phyloP scores from a whole-genome alignment of 352 stramenopile species.

The Pythium utonaiense region DNA sequence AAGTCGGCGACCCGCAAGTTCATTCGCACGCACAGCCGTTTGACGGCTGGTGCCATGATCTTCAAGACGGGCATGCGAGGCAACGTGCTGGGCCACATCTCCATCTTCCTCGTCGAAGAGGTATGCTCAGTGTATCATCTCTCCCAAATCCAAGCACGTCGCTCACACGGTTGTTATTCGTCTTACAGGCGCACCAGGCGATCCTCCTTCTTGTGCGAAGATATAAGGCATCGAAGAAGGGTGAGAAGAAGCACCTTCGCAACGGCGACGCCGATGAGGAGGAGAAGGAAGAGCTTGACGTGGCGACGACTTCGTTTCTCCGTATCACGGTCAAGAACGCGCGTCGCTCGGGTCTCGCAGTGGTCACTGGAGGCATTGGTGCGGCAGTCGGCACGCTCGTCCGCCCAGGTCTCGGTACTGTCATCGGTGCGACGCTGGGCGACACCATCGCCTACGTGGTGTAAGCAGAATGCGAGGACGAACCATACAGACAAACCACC shows the following conservation, averaged over 20 bases:
- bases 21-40: slow-evolving; percentile 50
- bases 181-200: slow-evolving; percentile 55
- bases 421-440: slow-evolving; percentile 72
- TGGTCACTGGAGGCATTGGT: slow-evolving; percentile 67
- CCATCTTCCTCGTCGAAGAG: slow-evolving; percentile 85
- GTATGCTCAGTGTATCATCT: too few relatives aligned
- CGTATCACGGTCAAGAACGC: slow-evolving; percentile 55
- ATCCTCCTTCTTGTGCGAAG: slow-evolving; percentile 68
- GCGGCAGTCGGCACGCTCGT: slow-evolving; percentile 69
- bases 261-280: slow-evolving; percentile 23
- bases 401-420: slow-evolving; percentile 68
- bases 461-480: slow-evolving; percentile 20
- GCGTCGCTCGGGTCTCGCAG: slow-evolving; percentile 51
- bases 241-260: slow-evolving; percentile 19
- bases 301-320: slow-evolving; percentile 30
- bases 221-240: slow-evolving; percentile 33
- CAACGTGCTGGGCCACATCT: slow-evolving; percentile 67
- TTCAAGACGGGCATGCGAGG: slow-evolving; percentile 77
- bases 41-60: slow-evolving; percentile 52
- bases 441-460: slow-evolving; percentile 81
- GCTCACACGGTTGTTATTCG: slow-evolving; percentile 1
- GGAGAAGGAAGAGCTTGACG: slow-evolving; percentile 11
- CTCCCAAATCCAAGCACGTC: too few relatives aligned
- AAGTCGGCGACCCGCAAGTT: slow-evolving; percentile 81
- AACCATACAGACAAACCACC: not conserved